These are phyloP conservation scores for Funneliformis mosseae DNA, from an alignment of 192 early-diverging fungal genomes.

Conservation along the genomic window DNA sequence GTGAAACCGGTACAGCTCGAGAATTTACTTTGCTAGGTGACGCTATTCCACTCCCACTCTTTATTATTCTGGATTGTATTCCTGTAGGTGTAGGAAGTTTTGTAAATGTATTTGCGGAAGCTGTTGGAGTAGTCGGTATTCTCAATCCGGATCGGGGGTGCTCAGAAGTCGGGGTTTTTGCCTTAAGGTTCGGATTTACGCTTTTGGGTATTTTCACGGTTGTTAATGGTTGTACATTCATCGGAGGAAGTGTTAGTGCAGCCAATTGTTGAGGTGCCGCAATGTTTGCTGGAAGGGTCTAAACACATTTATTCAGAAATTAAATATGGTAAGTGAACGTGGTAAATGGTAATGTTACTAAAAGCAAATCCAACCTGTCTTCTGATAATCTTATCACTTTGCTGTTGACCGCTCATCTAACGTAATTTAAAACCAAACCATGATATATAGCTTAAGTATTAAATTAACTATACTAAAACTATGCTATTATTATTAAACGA, in stretches of 20 bases:
- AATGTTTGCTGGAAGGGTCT: slow-evolving; percentile 29
- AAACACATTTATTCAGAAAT: neutral
- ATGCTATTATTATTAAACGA: slow-evolving; percentile 1
- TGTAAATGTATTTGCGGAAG: neutral
- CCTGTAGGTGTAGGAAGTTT: slow-evolving; percentile 32
- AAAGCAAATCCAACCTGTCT: slow-evolving; percentile 25
- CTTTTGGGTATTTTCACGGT: slow-evolving; percentile 19
- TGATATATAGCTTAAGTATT: slow-evolving; percentile 1
- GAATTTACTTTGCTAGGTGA: neutral
- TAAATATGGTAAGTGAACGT: neutral
- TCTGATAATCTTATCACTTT: slow-evolving; percentile 18
- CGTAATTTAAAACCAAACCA: slow-evolving; percentile 16
- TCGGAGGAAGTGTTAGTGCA: neutral
- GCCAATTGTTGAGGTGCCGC: neutral
- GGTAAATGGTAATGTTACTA: neutral
- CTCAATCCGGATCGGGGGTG: neutral
- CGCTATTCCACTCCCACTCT: slow-evolving; percentile 7
- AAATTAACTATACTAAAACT: neutral
- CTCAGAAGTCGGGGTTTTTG: slow-evolving; percentile 19
- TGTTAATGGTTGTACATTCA: slow-evolving; percentile 22
- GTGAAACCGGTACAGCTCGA: neutral
- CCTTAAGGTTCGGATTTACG: neutral
- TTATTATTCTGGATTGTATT: slow-evolving; percentile 7
- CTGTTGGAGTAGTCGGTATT: slow-evolving; percentile 4
- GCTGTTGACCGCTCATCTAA: slow-evolving; percentile 3